Conservation (phyloP, 179 eudicot genomes). For the Dionaea muscipula region DNA sequence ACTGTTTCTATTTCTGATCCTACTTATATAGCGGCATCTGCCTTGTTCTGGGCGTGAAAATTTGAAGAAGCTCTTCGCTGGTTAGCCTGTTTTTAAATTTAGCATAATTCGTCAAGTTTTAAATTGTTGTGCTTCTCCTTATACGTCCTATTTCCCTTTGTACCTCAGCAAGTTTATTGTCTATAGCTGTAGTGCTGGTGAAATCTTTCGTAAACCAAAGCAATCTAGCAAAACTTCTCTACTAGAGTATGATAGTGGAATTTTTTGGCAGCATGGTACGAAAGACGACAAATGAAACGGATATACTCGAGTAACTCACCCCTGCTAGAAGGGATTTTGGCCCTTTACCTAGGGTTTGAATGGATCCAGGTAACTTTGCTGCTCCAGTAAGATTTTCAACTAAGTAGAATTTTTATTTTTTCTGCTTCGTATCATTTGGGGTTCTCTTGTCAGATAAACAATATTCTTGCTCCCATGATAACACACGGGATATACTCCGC, state of each 20-base stretch:
- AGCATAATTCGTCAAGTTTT: not conserved
- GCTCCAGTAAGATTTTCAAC: too few relatives aligned
- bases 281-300: slow-evolving; percentile 85
- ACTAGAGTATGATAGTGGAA: too few relatives aligned
- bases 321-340: slow-evolving; percentile 70
- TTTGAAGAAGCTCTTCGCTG: slow-evolving; percentile 82
- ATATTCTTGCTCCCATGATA: slow-evolving; percentile 73
- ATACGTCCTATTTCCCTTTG: too few relatives aligned
- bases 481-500: slow-evolving; percentile 97
- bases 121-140: too few relatives aligned
- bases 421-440: too few relatives aligned
- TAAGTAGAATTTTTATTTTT: too few relatives aligned
- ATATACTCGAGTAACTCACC: slow-evolving; percentile 98
- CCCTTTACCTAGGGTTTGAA: slow-evolving; percentile 90
- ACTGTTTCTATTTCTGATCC: slow-evolving; percentile 51
- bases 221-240: too few relatives aligned
- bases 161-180: too few relatives aligned
- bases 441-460: slow-evolving; percentile 39
- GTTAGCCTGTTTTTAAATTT: slow-evolving; percentile 17
- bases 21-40: slow-evolving; percentile 71
- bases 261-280: slow-evolving; percentile 72
- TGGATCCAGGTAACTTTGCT: slow-evolving; percentile 64
- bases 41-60: slow-evolving; percentile 65
- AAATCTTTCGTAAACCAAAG: too few relatives aligned
- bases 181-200: too few relatives aligned